A percentile compares a stretch with the other conserved stretches of the same genome.
Evolutionary conservation across 225 moss, liverwort and hornwort species (phyloP).

Genomic region (Anthoceros angustus): DNA sequence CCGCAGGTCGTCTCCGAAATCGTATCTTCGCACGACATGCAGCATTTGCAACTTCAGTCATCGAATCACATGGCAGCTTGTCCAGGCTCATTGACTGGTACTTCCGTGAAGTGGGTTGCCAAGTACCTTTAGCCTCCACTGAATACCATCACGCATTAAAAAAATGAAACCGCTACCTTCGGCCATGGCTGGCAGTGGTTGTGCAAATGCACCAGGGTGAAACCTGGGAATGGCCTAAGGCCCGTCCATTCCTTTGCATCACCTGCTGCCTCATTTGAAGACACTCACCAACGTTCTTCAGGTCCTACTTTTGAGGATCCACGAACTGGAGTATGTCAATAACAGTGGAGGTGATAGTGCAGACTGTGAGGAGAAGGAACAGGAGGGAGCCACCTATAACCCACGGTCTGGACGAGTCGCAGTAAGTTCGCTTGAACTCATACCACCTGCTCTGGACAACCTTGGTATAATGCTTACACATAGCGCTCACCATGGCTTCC

Average conservation of each 20-base stretch:
- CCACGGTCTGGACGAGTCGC: background rate
- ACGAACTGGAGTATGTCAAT: background rate
- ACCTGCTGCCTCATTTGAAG: background rate
- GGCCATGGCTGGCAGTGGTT: background rate
- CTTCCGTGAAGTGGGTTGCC: background rate
- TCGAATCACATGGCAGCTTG: background rate
- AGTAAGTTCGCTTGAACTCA: background rate
- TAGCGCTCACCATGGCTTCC: background rate
- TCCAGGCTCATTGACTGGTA: background rate
- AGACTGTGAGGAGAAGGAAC: background rate
- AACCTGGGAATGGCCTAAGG: background rate
- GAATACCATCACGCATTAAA: background rate
- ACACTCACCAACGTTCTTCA: background rate
- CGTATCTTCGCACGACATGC: background rate
- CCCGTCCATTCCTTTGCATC: background rate
- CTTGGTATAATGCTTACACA: constrained; percentile 1
- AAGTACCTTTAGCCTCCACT: background rate
- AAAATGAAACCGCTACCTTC: background rate
- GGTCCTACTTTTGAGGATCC: background rate
- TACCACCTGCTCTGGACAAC: background rate
- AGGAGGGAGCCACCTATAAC: constrained; percentile 1
- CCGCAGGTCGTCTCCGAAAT: background rate
- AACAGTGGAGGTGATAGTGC: constrained; percentile 1
- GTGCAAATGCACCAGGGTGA: background rate
- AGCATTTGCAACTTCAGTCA: background rate